phyloP scores from a whole-genome alignment of 1,139 yeast genomes.

The Casaregolazyma lundiana region DNA sequence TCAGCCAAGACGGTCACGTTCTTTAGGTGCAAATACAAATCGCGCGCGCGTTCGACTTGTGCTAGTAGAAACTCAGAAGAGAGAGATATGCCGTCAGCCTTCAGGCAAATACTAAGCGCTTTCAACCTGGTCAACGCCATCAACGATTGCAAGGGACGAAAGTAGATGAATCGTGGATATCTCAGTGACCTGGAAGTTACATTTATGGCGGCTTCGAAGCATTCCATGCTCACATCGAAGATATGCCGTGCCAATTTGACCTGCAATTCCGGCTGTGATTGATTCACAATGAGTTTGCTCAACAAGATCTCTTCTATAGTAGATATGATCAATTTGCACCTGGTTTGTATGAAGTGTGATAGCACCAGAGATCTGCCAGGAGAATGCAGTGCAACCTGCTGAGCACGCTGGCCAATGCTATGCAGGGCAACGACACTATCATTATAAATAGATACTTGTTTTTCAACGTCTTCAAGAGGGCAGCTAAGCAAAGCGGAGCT shows the following conservation, averaged over 20 bases:
- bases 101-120: slow-evolving; percentile 8
- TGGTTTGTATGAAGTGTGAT: slow-evolving; percentile 32
- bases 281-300: slow-evolving; percentile 8
- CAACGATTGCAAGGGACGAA: slow-evolving; percentile 53
- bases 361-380: not conserved
- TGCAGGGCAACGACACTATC: not conserved
- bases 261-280: slow-evolving; percentile 3
- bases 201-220: slow-evolving; percentile 1
- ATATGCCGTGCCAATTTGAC: slow-evolving; percentile 6
- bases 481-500: not conserved
- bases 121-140: slow-evolving; percentile 30
- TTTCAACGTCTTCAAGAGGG: not conserved
- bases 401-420: not conserved
- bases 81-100: not conserved
- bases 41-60: not conserved
- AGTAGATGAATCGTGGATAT: slow-evolving; percentile 52
- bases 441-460: not conserved
- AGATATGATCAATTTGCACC: slow-evolving; percentile 32
- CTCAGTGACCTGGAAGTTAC: slow-evolving; percentile 41
- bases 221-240: not conserved
- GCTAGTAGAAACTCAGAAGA: not conserved
- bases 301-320: slow-evolving; percentile 10
- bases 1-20: slow-evolving; percentile 1
- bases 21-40: slow-evolving; percentile 1
- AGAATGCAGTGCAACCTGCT: not conserved